Evolutionary conservation across 768 basidiomycete genomes (phyloP), one percentile per base, ranked within the genome.

Genomic region (Amanita muscaria): DNA sequence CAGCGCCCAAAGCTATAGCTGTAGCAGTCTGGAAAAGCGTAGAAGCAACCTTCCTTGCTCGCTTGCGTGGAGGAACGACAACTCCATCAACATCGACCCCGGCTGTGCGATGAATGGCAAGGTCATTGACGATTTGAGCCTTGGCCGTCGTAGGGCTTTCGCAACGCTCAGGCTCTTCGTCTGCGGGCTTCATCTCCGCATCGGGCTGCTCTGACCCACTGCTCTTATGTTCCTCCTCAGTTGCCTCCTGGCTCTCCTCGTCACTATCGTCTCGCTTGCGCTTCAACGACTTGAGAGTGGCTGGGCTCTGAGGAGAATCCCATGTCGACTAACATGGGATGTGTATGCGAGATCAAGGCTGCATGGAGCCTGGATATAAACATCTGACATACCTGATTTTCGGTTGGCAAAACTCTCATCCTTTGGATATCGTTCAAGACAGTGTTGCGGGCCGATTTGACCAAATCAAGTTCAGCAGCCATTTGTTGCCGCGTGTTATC

Each of bases 1-100:
- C 77, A 11, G 82, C 84, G 19, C 84, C 84, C 31, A 87, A 60
- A 1, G 74, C 72, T 24, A 80, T 72, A 14, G 75, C 77, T 3
- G 79, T 73, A 5, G 77, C 74, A 5, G 83, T 84, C 36, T 76
- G 76, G 30, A 66, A 70, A 27, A 77, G 62, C 4, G 67, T 64
- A 24, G 61, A 55, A 15, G 63, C 70, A 18, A 74, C 56, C 35
- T 62, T 68, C 49, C 70, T 63, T 1, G 65, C 63, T 10, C 80
- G 72, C 53, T 79, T 80, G 29, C 53, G 57, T 4, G 64, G 59
- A 32, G 59, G 53, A 49, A 35, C 51, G 25, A 46, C 49, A 46
- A 47, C 49, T 41, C 51, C 51, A 32, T 47, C 40, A 46, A 36
- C 32, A 36, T 44, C 27, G 23, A 45, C 36, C 35, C 43, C 29